A percentile compares a stretch with the other conserved stretches of the same genome.
phyloP scores from a whole-genome alignment of 257 asterid species.

The Plectranthus barbatus region DNA sequence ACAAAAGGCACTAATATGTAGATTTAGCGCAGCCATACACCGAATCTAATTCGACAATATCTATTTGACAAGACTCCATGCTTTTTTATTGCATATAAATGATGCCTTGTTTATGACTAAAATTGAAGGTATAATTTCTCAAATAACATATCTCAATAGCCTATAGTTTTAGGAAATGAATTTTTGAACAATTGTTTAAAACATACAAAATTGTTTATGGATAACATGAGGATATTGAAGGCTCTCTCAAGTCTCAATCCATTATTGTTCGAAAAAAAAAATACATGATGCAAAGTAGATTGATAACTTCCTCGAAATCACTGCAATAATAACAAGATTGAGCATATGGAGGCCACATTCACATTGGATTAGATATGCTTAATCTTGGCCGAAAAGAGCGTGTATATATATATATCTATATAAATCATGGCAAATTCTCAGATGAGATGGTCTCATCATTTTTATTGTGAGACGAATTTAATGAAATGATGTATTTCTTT shows the following conservation, averaged over 20 bases:
- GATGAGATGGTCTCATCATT: too few relatives aligned
- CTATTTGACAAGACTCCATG: not conserved
- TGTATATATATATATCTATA: too few relatives aligned
- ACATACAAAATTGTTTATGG: not conserved
- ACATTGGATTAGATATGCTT: not conserved
- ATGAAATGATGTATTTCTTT: too few relatives aligned
- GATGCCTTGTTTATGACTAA: not conserved
- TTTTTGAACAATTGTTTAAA: too few relatives aligned
- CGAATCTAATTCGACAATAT: slow-evolving; percentile 11
- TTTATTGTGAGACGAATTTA: too few relatives aligned
- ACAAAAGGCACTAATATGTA: not conserved
- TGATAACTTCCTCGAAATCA: not conserved
- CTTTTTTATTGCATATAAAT: not conserved
- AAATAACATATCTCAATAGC: too few relatives aligned
- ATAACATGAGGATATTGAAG: not conserved
- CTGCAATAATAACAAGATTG: not conserved
- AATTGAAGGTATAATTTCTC: too few relatives aligned
- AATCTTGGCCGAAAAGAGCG: too few relatives aligned
- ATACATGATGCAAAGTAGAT: not conserved
- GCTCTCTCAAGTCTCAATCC: too few relatives aligned
- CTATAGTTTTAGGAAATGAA: too few relatives aligned
- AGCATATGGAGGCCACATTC: not conserved
- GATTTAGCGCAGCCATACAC: slow-evolving; percentile 15
- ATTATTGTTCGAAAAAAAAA: not conserved
- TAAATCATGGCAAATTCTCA: too few relatives aligned